Evolutionary conservation across 768 basidiomycete genomes (phyloP).

Genomic region (Boletus speciosus): DNA sequence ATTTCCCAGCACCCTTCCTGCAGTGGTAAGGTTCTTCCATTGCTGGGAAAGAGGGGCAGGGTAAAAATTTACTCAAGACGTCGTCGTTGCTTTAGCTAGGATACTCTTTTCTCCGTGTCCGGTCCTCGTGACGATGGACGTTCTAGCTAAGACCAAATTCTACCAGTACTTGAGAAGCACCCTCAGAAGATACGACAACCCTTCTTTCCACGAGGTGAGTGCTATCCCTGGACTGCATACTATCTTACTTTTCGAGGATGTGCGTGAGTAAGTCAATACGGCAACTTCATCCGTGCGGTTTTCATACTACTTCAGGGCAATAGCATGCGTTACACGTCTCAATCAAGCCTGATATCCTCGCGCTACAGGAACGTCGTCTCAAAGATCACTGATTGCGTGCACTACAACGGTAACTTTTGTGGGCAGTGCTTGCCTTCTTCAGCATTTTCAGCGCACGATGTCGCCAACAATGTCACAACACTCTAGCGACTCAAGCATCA

Average conservation of each 20-base stretch:
- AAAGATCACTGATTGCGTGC: background rate
- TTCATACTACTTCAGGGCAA: background rate
- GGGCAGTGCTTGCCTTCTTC: background rate
- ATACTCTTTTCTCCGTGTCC: background rate
- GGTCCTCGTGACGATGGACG: background rate
- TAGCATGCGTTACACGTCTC: background rate
- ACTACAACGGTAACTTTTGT: background rate
- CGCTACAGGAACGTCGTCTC: background rate
- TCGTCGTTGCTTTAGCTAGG: background rate
- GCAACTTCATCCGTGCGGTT: background rate
- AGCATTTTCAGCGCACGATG: background rate
- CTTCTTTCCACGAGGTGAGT: background rate
- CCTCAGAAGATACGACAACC: background rate
- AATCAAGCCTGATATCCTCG: background rate
- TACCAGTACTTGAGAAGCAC: background rate
- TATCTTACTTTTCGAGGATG: background rate
- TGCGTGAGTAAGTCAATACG: too few relatives aligned
- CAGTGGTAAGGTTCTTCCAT: background rate
- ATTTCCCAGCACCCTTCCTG: background rate
- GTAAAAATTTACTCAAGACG: too few relatives aligned
- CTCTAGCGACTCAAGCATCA: too few relatives aligned
- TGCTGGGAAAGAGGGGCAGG: background rate
- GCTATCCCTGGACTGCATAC: background rate
- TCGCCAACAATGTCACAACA: background rate
- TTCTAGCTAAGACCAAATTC: background rate